Base-by-base conservation (phyloP, 2,329 filamentous ascomycete genomes). In the Colletotrichum musae region DNA sequence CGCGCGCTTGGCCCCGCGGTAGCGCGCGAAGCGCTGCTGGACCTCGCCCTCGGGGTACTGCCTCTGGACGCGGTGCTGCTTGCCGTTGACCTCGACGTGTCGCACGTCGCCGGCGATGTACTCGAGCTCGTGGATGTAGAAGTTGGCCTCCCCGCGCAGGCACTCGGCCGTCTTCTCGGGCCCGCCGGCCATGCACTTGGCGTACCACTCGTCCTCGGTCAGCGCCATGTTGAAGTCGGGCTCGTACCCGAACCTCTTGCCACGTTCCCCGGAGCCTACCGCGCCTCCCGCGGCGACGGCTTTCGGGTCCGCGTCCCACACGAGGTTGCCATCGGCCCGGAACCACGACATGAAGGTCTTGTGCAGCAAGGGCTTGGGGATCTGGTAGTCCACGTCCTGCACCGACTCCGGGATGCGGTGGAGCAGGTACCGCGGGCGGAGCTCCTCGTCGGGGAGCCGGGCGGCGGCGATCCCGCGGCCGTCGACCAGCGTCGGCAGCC, bases 1-100 rank as follows among this genome's bases (percentile, higher is more conserved):
- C 7, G 84, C 85, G 52, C 85, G 81, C 50, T 81, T 79, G 62
- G 78, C 79, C 1, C 84, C 85, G 12, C 83, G 82, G 59, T 82
- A 79, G 3, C 58, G 62, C 2, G 80, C 78, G 71, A 79, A 83
- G 18, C 71, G 58, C 13, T 71, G 48, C 36, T 77, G 72, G 1
- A 68, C 66, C 21, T 73, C 70, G 62, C 75, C 71, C 16, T 72
- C 62, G 45, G 76, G 74, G 50, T 69, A 66, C 16, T 28, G 12
- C 13, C 4, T 56, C 3, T 60, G 57, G 5, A 26, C 2, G 3
- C 13, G 24, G 26, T 57, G 62, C n/a, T 36, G 56, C 7, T 45
- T 47, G 21, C 67, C 70, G n/a, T 51, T 58, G 10, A 18, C n/a
- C 5, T 43, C 51, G 13, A 71, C 47, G 18, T 48, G 41, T 10